A percentile compares a stretch with the other conserved stretches of the same genome.
These are phyloP conservation scores for Volvariella surrecta DNA, from an alignment of 1,284 basidiomycete genomes.

Conservation along the genomic window DNA sequence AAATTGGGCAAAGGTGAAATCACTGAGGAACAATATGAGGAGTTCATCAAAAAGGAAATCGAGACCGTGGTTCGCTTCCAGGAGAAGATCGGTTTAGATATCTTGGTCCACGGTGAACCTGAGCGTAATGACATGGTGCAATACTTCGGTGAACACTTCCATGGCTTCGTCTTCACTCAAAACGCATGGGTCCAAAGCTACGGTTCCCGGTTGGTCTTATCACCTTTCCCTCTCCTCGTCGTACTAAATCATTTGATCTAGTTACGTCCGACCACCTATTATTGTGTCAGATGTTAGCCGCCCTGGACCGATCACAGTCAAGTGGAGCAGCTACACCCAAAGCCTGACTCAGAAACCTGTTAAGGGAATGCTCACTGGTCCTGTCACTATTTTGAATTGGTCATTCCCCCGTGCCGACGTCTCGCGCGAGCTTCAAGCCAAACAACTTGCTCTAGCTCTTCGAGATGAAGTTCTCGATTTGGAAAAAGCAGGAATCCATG, in stretches of 20 bases:
- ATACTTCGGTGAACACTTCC: conserved; percentile 98
- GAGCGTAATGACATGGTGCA: conserved; percentile 99
- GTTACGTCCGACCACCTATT: conserved; percentile 98
- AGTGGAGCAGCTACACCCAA: conserved; percentile 97
- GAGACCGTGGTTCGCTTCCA: conserved; percentile 93
- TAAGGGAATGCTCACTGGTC: conserved; percentile 99
- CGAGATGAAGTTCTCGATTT: conserved; percentile 98
- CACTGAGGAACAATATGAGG: conserved; percentile 84
- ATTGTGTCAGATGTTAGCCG: conserved; percentile 98
- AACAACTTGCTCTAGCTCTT: conserved; percentile 96
- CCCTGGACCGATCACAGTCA: conserved; percentile 90
- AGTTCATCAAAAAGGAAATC: conserved; percentile 99
- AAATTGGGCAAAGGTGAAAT: conserved; percentile 94
- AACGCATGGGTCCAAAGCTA: conserved; percentile 99
- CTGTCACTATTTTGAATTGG: conserved; percentile 99
- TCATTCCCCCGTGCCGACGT: conserved; percentile 99
- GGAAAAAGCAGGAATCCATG: conserved; percentile 94
- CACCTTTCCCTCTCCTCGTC: conserved; percentile 4
- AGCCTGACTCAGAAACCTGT: conserved; percentile 90
- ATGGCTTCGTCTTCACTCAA: conserved; percentile 97
- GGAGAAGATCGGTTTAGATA: conserved; percentile 92
- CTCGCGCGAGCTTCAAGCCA: conserved; percentile 93
- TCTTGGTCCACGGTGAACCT: conserved; percentile 98
- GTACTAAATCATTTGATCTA: conserved; percentile 26
- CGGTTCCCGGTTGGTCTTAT: conserved; percentile 65